Base-by-base conservation (phyloP, 2,329 filamentous ascomycete genomes). In the Pseudogymnoascus sp. region DNA sequence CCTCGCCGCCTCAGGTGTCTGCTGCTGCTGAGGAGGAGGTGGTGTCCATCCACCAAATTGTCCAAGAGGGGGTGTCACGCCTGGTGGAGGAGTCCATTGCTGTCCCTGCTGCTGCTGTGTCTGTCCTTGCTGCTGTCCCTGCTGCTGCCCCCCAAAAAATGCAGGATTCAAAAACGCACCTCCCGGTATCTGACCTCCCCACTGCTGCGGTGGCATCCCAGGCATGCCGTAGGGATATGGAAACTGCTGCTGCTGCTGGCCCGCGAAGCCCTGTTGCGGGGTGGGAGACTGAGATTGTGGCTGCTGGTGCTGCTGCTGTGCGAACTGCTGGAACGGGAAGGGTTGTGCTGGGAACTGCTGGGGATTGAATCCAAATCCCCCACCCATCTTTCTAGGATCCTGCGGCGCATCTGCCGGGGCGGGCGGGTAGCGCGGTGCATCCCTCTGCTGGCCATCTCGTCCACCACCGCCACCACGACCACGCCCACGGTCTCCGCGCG, bases 141-240 rank as follows among this genome's bases (percentile, higher is more conserved):
- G 65, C 62, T 77, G 76, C 44, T 78, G 74, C 63, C 78, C 74
- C 63, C 81, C 79, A 64, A 86, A 77, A 70, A 87, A 81, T 1
- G 81, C 79, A 3, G 84, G 84, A 67, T 85, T 86, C 64, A 85
- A 79, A 67, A 82, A 82, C 8, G 80, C 75, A 65, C 79, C 76
- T 14, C 77, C 70, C 42, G 76, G 66, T 50, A 68, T 67, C 37
- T 75, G 50, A 65, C 76, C 71, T 72, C 72, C 74, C 14, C 75
- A 74, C 50, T 78, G 77, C 19, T 79, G 77, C 33, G 76, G 77
- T 14, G 76, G 76, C 78, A 29, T 29, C 26, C 4, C 26, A 29
- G 6, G 6, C 26, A 78, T 79, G 7, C 71, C 71, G 7, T 63
- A 70, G 35, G 70, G 72, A 62, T 75, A 74, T 6, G 77, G 73